These are phyloP conservation scores for Blastobotrys malaysiensis DNA, from an alignment of 1,139 yeast species.

Conservation along the genomic window DNA sequence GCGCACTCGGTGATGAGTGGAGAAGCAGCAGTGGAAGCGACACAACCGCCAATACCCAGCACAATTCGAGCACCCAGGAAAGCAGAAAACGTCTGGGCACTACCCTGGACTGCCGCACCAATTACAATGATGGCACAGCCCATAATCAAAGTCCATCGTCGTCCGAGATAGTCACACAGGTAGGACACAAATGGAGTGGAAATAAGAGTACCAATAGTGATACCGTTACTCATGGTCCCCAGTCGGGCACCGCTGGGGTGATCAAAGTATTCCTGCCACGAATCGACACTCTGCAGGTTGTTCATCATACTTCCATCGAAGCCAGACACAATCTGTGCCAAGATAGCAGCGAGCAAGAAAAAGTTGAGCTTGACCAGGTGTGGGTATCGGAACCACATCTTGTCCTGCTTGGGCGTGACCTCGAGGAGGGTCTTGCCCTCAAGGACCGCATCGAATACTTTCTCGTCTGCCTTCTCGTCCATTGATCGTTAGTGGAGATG, in stretches of 20 bases:
- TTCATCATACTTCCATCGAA: slow-evolving; percentile 50
- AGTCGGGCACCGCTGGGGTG: slow-evolving; percentile 41
- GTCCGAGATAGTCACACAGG: slow-evolving; percentile 44
- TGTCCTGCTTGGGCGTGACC: slow-evolving; percentile 29
- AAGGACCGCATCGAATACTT: not conserved
- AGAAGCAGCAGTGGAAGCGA: slow-evolving; percentile 42
- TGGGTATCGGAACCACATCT: slow-evolving; percentile 34
- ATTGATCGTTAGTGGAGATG: not conserved
- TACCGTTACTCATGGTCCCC: slow-evolving; percentile 48
- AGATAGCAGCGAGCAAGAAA: slow-evolving; percentile 38
- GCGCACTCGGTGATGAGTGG: slow-evolving; percentile 37
- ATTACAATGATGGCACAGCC: slow-evolving; percentile 41
- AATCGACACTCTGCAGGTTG: slow-evolving; percentile 43
- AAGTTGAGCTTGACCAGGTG: slow-evolving; percentile 38
- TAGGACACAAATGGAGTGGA: slow-evolving; percentile 22
- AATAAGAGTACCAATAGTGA: slow-evolving; percentile 43
- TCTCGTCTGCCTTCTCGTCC: slow-evolving; percentile 2
- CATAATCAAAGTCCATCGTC: slow-evolving; percentile 39
- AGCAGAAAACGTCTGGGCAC: slow-evolving; percentile 39
- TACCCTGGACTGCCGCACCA: slow-evolving; percentile 44
- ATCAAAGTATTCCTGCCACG: slow-evolving; percentile 38
- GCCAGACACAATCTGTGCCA: slow-evolving; percentile 47
- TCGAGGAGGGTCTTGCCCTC: slow-evolving; percentile 13
- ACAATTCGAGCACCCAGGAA: slow-evolving; percentile 45
- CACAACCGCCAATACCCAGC: slow-evolving; percentile 45